A percentile compares a stretch with the other conserved stretches of the same genome.
Evolutionary conservation across 352 stramenopile species (phyloP).

Genomic region (Pythium myriotylum): DNA sequence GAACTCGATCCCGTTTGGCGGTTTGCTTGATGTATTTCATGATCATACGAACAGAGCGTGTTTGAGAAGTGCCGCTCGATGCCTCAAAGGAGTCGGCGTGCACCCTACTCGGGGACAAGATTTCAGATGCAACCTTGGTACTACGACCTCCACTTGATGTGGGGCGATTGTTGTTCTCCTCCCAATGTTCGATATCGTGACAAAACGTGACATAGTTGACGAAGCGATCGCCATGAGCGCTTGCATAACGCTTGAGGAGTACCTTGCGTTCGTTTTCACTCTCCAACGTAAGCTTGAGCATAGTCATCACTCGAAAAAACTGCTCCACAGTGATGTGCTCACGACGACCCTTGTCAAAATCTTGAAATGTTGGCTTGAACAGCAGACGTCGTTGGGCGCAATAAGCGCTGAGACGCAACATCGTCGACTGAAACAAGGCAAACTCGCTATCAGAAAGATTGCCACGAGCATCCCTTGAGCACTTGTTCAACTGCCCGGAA

Average conservation of each 20-base stretch:
- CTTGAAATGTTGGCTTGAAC: conserved; percentile 81
- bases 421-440: conserved; percentile 47
- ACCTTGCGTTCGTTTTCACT: conserved; percentile 51
- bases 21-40: conserved; percentile 82
- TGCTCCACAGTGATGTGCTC: conserved; percentile 84
- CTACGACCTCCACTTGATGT: conserved; percentile 37
- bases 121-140: conserved; percentile 47
- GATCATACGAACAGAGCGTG: conserved; percentile 64
- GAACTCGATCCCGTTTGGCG: conserved; percentile 80
- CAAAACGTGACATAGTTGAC: conserved; percentile 88
- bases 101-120: conserved; percentile 55
- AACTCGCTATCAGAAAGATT: conserved; percentile 51
- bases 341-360: conserved; percentile 75
- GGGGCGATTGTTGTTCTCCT: conserved; percentile 43
- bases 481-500: conserved; percentile 30
- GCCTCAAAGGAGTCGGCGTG: conserved; percentile 43
- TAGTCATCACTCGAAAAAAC: conserved; percentile 80
- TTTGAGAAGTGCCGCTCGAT: conserved; percentile 30
- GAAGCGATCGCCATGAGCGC: conserved; percentile 69
- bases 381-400: conserved; percentile 65
- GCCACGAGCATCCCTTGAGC: conserved; percentile 65
- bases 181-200: conserved; percentile 71
- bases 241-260: conserved; percentile 74
- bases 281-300: conserved; percentile 70
- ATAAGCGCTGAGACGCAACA: conserved; percentile 64